These are phyloP conservation scores for Agapanthus africanus DNA, from an alignment of 106 monocot genomes.

Conservation along the genomic window DNA sequence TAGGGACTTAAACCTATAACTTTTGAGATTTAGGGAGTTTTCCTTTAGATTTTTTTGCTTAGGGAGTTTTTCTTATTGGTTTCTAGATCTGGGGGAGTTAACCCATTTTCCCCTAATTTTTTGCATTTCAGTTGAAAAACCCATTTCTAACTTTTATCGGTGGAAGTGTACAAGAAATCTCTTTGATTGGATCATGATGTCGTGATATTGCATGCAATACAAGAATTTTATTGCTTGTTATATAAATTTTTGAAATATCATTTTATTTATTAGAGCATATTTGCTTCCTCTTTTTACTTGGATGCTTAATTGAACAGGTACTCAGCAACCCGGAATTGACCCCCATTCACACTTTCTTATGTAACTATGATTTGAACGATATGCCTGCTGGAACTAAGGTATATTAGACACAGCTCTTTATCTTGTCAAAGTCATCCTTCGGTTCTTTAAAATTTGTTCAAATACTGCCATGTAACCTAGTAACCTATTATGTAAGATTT, in stretches of 20 bases:
- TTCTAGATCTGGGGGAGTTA: no score
- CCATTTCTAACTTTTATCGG: background rate
- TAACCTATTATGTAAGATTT: no score
- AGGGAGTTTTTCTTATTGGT: no score
- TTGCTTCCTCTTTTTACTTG: slow-evolving; percentile 4
- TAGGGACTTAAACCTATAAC: no score
- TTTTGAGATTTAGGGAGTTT: no score
- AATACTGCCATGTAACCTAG: no score
- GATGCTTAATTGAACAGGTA: slow-evolving; percentile 39
- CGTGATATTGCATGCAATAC: background rate
- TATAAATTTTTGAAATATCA: background rate
- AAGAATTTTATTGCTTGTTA: background rate
- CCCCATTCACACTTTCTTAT: slow-evolving; percentile 91
- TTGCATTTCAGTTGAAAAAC: no score
- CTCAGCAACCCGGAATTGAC: slow-evolving; percentile 95
- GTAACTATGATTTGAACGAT: slow-evolving; percentile 92
- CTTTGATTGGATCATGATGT: background rate
- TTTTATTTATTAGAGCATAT: background rate
- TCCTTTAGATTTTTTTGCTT: no score
- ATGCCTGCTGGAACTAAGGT: slow-evolving; percentile 99
- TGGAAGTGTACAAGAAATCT: background rate
- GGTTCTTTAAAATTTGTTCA: no score
- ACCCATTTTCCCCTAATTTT: no score
- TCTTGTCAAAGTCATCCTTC: no score
- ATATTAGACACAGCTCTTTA: slow-evolving; percentile 7